Conservation (phyloP, 169 alveolate species). For the Perkinsus marinus region DNA sequence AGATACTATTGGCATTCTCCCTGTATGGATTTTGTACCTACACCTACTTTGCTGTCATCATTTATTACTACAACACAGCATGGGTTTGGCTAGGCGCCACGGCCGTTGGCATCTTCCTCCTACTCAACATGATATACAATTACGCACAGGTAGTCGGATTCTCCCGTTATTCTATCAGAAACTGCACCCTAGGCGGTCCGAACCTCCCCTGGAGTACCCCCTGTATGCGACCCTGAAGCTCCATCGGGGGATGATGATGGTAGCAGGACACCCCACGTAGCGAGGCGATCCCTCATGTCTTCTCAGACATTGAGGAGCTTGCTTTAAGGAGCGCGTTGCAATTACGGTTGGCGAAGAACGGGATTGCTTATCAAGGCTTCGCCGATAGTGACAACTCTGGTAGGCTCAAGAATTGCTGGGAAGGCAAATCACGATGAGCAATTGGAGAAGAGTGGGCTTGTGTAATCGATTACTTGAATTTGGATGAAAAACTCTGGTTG, state of each 20-base stretch:
- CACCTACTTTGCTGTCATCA: background rate
- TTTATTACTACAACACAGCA: background rate
- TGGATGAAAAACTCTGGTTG: too few species aligned
- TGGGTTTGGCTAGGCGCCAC: background rate
- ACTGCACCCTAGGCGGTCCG: background rate
- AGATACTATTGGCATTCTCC: background rate
- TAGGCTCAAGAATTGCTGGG: too few species aligned
- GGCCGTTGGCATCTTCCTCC: background rate
- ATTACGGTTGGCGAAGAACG: background rate
- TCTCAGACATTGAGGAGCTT: background rate
- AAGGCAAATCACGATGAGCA: too few species aligned
- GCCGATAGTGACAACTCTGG: background rate
- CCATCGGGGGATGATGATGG: background rate
- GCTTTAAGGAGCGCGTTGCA: background rate
- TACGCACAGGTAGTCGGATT: background rate
- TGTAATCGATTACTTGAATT: too few species aligned
- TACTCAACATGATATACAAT: background rate
- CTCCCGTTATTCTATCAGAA: background rate
- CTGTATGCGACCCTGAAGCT: background rate
- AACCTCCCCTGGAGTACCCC: background rate
- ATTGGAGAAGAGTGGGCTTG: too few species aligned
- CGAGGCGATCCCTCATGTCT: background rate
- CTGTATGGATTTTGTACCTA: background rate
- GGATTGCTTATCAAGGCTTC: background rate
- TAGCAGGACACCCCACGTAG: background rate